Percentiles rank a stretch among this genome's conserved stretches.
These are phyloP conservation scores for Rhizopogon sp. DNA, from an alignment of 768 basidiomycete species.

Conservation along the genomic window DNA sequence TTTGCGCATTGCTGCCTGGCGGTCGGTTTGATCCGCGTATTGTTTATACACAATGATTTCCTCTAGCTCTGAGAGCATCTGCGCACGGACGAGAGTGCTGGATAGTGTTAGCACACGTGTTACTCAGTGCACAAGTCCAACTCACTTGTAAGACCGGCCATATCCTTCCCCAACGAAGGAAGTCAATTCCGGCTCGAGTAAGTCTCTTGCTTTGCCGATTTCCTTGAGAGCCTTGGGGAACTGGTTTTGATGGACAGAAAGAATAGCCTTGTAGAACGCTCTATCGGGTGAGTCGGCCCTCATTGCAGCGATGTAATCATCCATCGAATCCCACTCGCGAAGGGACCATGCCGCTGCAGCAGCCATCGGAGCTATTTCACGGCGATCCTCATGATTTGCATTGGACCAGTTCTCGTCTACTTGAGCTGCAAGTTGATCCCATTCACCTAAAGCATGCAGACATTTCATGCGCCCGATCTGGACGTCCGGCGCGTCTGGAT, in stretches of 20 bases:
- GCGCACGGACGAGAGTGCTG: slow-evolving; percentile 94
- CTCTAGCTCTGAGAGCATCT: slow-evolving; percentile 97
- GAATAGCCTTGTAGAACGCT: slow-evolving; percentile 93
- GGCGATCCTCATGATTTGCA: slow-evolving; percentile 76
- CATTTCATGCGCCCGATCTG: slow-evolving; percentile 93
- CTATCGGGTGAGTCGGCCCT: slow-evolving; percentile 89
- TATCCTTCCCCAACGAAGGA: slow-evolving; percentile 94
- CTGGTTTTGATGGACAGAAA: slow-evolving; percentile 95
- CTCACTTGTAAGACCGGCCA: slow-evolving; percentile 94
- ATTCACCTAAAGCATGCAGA: slow-evolving; percentile 95
- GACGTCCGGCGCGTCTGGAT: slow-evolving; percentile 71
- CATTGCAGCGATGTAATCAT: slow-evolving; percentile 93
- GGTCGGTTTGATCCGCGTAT: slow-evolving; percentile 87
- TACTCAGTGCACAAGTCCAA: slow-evolving; percentile 5
- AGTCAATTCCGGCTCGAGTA: slow-evolving; percentile 85
- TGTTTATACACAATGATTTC: slow-evolving; percentile 97
- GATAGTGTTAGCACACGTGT: slow-evolving; percentile 8
- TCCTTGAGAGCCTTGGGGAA: slow-evolving; percentile 87
- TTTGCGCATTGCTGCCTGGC: slow-evolving; percentile 84
- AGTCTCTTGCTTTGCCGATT: slow-evolving; percentile 89
- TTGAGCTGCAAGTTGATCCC: slow-evolving; percentile 84
- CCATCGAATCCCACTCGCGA: slow-evolving; percentile 98
- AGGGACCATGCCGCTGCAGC: slow-evolving; percentile 97
- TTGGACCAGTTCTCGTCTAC: slow-evolving; percentile 87
- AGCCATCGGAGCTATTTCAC: slow-evolving; percentile 93